Conservation (phyloP, 2,329 filamentous ascomycete species). For the Chaetomium strumarium region DNA sequence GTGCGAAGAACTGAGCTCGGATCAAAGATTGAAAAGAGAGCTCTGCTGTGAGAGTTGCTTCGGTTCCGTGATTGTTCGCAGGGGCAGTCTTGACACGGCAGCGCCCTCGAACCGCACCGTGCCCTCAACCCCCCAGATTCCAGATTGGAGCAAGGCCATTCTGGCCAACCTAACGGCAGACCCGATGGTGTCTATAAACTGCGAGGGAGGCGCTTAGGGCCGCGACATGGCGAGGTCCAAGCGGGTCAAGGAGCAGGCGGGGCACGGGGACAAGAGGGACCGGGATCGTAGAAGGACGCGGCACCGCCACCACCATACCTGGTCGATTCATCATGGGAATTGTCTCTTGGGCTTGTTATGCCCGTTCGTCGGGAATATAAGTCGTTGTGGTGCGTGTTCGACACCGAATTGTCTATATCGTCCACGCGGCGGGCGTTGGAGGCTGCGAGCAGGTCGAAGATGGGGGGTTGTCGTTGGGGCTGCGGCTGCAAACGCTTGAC, state of each 20-base stretch:
- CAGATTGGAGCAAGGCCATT: too few relatives aligned
- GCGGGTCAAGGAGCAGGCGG: not conserved
- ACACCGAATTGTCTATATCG: not conserved
- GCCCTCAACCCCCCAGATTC: too few relatives aligned
- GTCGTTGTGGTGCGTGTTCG: not conserved
- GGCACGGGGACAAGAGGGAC: constrained; percentile 4
- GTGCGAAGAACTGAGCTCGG: too few relatives aligned
- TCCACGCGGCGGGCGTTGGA: not conserved
- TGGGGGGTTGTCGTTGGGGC: not conserved
- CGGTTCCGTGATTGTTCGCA: too few relatives aligned
- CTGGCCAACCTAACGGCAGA: too few relatives aligned
- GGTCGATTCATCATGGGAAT: constrained; percentile 51
- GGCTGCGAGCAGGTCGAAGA: constrained; percentile 1
- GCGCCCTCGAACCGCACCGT: too few relatives aligned
- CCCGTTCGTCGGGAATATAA: not conserved
- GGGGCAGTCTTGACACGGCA: too few relatives aligned
- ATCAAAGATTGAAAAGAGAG: too few relatives aligned
- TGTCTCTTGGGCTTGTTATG: not conserved
- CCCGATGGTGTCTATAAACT: too few relatives aligned
- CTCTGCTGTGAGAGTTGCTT: too few relatives aligned
- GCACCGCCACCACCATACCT: constrained; percentile 42
- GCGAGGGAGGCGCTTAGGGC: not conserved
- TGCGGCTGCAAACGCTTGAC: constrained; percentile 11
- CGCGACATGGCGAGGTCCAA: not conserved
- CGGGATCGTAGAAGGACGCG: constrained; percentile 17